These are phyloP conservation scores for Ophiostoma himal-ulmi DNA, from an alignment of 2,329 filamentous ascomycete species.

Conservation along the genomic window DNA sequence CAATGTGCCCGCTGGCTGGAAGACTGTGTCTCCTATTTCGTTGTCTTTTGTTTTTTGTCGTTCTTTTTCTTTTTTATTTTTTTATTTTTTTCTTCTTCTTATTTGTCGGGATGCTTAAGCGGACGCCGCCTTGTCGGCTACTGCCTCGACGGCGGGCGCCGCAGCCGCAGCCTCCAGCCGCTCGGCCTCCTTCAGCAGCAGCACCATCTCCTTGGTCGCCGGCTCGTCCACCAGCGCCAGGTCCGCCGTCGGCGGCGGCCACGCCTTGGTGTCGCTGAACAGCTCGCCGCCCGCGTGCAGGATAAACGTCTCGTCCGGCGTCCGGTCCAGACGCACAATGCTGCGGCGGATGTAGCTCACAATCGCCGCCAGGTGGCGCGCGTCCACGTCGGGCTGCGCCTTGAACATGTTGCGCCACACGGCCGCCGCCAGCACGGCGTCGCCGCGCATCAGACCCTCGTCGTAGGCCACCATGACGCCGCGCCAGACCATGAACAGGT, in stretches of 20 bases:
- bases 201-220: slow-evolving; percentile 35
- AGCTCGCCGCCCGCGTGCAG: slow-evolving; percentile 31
- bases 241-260: slow-evolving; percentile 35
- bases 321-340: slow-evolving; percentile 45
- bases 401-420: slow-evolving; percentile 94
- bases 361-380: slow-evolving; percentile 46
- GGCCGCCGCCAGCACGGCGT: slow-evolving; percentile 71
- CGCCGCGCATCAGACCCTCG: slow-evolving; percentile 70
- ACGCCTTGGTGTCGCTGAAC: slow-evolving; percentile 36
- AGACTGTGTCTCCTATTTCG: neutral
- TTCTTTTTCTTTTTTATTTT: neutral
- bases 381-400: slow-evolving; percentile 50
- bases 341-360: slow-evolving; percentile 52
- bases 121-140: neutral
- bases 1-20: neutral
- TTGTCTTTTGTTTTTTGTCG: neutral
- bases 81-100: neutral
- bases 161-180: slow-evolving; percentile 1
- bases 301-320: slow-evolving; percentile 41
- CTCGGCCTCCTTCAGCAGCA: slow-evolving; percentile 28
- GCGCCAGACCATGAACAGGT: slow-evolving; percentile 89
- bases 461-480: slow-evolving; percentile 79
- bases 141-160: neutral
- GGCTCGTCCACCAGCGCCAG: slow-evolving; percentile 39
- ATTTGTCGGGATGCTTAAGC: neutral